Evolutionary conservation across 306 rosid species (phyloP).

Genomic region (Cotoneaster glaucophyllus): DNA sequence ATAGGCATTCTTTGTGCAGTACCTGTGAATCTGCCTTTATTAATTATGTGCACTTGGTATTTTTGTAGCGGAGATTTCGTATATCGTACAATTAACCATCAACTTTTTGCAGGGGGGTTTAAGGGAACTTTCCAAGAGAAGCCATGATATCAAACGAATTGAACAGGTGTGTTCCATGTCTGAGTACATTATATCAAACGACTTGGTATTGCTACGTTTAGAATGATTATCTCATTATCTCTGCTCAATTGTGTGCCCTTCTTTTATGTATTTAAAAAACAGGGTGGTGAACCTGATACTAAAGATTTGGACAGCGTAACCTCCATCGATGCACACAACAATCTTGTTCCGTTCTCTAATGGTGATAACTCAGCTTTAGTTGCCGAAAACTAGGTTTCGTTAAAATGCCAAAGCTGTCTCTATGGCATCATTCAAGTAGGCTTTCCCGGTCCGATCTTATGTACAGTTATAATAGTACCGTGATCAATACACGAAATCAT

Average conservation of each 20-base stretch:
- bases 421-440: constrained; percentile 31
- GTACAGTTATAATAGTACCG: constrained; percentile 55
- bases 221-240: neutral
- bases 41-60: neutral
- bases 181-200: neutral
- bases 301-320: constrained; percentile 44
- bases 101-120: constrained; percentile 55
- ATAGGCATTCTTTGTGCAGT: neutral
- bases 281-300: constrained; percentile 56
- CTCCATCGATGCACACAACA: constrained; percentile 33
- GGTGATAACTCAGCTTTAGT: constrained; percentile 51
- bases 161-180: constrained; percentile 38
- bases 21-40: neutral
- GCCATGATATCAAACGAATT: constrained; percentile 28
- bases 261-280: neutral
- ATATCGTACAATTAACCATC: constrained; percentile 1
- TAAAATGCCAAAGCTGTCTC: constrained; percentile 29
- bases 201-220: neutral
- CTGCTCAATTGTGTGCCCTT: neutral
- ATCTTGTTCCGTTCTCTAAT: constrained; percentile 39
- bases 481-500: constrained; percentile 39
- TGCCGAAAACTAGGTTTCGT: constrained; percentile 41
- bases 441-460: constrained; percentile 39
- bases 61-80: neutral
- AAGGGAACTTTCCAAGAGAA: constrained; percentile 81